Conservation (phyloP, 179 eudicot species). For the Drosera spatulata region DNA sequence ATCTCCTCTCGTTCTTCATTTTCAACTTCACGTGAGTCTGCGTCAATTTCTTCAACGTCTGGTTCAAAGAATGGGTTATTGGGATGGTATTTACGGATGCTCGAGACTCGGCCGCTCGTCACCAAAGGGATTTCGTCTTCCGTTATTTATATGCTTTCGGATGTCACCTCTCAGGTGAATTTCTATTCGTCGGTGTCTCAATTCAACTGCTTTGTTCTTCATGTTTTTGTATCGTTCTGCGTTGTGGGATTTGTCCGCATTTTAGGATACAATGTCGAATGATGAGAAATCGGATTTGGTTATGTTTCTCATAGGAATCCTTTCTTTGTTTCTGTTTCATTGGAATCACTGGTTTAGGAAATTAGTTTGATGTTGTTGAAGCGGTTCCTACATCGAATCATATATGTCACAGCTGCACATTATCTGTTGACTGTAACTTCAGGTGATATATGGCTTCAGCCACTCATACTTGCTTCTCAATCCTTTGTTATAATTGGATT, state of each 20-base stretch:
- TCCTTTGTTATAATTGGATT: too few relatives aligned
- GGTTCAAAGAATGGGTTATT: conserved; percentile 26
- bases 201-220: background rate
- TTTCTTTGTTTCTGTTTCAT: background rate
- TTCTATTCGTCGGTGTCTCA: background rate
- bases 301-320: background rate
- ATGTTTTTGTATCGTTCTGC: background rate
- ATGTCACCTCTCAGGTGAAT: conserved; percentile 73
- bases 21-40: background rate
- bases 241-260: too few relatives aligned
- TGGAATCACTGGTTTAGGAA: background rate
- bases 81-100: conserved; percentile 70
- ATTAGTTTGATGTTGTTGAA: too few relatives aligned
- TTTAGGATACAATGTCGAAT: too few relatives aligned
- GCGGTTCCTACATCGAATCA: background rate
- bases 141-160: conserved; percentile 65
- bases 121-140: conserved; percentile 71
- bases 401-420: background rate
- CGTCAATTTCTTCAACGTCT: too few relatives aligned
- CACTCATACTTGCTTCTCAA: too few relatives aligned
- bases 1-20: background rate
- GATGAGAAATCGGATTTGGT: background rate
- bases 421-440: background rate
- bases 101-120: conserved; percentile 57
- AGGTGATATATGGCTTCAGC: too few relatives aligned